Conservation (phyloP, 805 yeast genomes). For the Candida berthetii region DNA sequence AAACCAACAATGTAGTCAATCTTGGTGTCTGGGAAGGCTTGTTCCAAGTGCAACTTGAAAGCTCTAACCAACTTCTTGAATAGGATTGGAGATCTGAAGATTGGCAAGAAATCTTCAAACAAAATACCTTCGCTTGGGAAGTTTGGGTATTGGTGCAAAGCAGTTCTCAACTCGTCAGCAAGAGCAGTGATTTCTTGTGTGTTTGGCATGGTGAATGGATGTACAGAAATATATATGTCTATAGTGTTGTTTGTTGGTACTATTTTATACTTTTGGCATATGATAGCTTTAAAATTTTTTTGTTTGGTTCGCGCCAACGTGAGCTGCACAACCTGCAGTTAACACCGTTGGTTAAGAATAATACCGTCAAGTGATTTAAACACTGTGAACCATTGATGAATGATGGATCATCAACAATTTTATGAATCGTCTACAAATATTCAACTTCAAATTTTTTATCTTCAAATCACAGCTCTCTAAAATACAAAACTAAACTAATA, state of each 20-base stretch:
- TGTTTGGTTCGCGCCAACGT: background rate
- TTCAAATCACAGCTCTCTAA: too few species aligned
- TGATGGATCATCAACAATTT: too few species aligned
- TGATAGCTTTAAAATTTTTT: background rate
- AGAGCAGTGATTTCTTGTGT: constrained; percentile 1
- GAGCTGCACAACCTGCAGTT: background rate
- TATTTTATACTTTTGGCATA: background rate
- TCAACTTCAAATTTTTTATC: too few species aligned
- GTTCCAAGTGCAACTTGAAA: constrained; percentile 66
- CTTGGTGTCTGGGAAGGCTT: constrained; percentile 43
- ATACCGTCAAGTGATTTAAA: too few species aligned
- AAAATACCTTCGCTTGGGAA: constrained; percentile 91
- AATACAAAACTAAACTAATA: background rate
- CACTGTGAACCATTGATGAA: too few species aligned
- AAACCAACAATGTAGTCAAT: constrained; percentile 91
- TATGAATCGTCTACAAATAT: too few species aligned
- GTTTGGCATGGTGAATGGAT: background rate
- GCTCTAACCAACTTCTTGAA: constrained; percentile 81
- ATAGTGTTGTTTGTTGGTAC: background rate
- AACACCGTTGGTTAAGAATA: too few species aligned
- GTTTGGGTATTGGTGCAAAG: constrained; percentile 78
- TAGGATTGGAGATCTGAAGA: constrained; percentile 74
- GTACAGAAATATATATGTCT: background rate
- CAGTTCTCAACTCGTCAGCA: constrained; percentile 43
- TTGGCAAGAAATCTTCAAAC: constrained; percentile 95